phyloP scores from a whole-genome alignment of 495 filamentous ascomycete species.

The Tuber aestivum region DNA sequence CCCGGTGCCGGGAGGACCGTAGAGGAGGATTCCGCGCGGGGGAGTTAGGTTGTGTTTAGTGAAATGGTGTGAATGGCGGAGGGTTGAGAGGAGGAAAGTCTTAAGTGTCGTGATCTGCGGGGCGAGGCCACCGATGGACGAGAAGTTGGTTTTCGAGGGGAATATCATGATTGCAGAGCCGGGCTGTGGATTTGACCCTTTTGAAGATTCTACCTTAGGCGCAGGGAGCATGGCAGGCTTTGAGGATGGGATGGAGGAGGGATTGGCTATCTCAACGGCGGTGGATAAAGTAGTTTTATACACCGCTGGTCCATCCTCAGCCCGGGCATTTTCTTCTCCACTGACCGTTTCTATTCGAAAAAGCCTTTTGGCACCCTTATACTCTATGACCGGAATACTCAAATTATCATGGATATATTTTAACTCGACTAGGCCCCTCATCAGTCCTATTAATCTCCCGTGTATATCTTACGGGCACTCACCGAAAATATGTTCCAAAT shows the following conservation, averaged over 20 bases:
- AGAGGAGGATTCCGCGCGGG: slow-evolving; percentile 42
- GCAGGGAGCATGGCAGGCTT: background rate
- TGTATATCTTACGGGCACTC: slow-evolving; percentile 35
- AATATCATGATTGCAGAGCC: slow-evolving; percentile 11
- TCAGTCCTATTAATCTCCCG: background rate
- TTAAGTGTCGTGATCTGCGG: slow-evolving; percentile 30
- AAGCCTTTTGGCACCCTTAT: slow-evolving; percentile 40
- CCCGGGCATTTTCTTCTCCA: background rate
- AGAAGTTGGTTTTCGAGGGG: slow-evolving; percentile 46
- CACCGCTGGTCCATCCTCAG: slow-evolving; percentile 4
- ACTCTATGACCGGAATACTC: slow-evolving; percentile 35
- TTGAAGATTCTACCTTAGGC: background rate
- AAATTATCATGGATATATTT: slow-evolving; percentile 38
- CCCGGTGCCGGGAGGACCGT: slow-evolving; percentile 53
- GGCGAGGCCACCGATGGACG: slow-evolving; percentile 39
- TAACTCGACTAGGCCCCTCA: slow-evolving; percentile 28
- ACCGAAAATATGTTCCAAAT: slow-evolving; percentile 54
- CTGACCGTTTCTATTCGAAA: slow-evolving; percentile 42
- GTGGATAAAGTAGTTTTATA: slow-evolving; percentile 29
- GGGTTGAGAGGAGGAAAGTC: slow-evolving; percentile 36
- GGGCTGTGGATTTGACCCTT: slow-evolving; percentile 7
- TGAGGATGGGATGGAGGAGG: slow-evolving; percentile 1
- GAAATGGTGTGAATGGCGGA: slow-evolving; percentile 38
- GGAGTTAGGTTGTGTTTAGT: slow-evolving; percentile 32
- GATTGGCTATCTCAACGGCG: slow-evolving; percentile 24